phyloP scores from a whole-genome alignment of 2,329 filamentous ascomycete genomes.

The Thermoascus crustaceus region DNA sequence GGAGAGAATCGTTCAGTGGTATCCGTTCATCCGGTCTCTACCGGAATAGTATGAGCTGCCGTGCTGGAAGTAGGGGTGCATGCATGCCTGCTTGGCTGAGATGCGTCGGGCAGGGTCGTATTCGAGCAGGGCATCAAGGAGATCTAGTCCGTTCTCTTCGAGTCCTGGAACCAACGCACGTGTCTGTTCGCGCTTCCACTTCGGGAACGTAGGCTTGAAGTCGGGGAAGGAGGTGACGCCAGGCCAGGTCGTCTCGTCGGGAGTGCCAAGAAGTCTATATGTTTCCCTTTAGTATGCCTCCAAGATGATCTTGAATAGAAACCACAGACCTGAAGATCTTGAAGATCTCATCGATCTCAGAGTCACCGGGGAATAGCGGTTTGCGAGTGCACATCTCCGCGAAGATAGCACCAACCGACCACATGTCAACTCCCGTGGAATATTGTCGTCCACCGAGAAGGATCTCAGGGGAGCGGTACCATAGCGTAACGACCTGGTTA shows the following conservation, averaged over 20 bases:
- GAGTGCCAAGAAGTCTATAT: slow-evolving; percentile 66
- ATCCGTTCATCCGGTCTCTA: slow-evolving; percentile 30
- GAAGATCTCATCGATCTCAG: slow-evolving; percentile 90
- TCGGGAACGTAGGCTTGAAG: slow-evolving; percentile 86
- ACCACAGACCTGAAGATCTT: slow-evolving; percentile 73
- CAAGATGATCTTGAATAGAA: slow-evolving; percentile 2
- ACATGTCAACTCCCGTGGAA: slow-evolving; percentile 92
- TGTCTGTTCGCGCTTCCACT: slow-evolving; percentile 68
- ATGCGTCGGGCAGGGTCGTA: slow-evolving; percentile 83
- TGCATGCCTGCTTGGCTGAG: slow-evolving; percentile 78
- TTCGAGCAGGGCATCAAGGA: slow-evolving; percentile 62
- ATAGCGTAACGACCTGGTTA: slow-evolving; percentile 70
- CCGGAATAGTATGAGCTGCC: slow-evolving; percentile 42
- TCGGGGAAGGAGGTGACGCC: slow-evolving; percentile 92
- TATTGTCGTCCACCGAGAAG: slow-evolving; percentile 85
- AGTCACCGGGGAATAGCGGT: slow-evolving; percentile 85
- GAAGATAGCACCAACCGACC: slow-evolving; percentile 90
- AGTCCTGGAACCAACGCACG: slow-evolving; percentile 62
- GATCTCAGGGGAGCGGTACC: slow-evolving; percentile 89
- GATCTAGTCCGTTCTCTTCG: slow-evolving; percentile 50
- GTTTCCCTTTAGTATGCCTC: neutral
- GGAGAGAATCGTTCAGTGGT: slow-evolving; percentile 31
- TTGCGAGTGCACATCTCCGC: slow-evolving; percentile 95
- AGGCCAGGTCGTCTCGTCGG: slow-evolving; percentile 73
- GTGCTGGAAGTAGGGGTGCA: slow-evolving; percentile 71